Percentiles rank a stretch among this genome's conserved stretches.
Conservation (phyloP, 2,329 filamentous ascomycete genomes). For the Epichloe scottii region DNA sequence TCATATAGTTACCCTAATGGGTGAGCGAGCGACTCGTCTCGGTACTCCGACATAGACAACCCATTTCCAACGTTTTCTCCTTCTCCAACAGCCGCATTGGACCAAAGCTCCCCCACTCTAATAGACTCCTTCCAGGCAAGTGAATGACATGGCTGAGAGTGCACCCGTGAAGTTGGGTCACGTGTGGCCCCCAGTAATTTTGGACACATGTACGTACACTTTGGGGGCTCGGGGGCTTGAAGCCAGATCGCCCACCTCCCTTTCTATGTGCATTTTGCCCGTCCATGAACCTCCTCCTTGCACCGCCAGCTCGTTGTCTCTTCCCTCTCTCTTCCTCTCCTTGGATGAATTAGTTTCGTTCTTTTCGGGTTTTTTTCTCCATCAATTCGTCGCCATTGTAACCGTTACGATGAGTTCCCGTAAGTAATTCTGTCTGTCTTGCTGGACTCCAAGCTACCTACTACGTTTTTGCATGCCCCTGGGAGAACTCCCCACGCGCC, state of each 20-base stretch:
- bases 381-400: constrained; percentile 12
- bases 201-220: constrained; percentile 32
- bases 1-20: too few species aligned
- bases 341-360: constrained; percentile 29
- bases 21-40: too few species aligned
- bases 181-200: constrained; percentile 23
- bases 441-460: constrained; percentile 7
- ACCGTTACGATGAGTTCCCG: constrained; percentile 41
- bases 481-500: not conserved
- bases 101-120: too few species aligned
- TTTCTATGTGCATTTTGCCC: constrained; percentile 21
- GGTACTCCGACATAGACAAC: too few species aligned
- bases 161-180: constrained; percentile 14
- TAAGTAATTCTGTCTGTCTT: constrained; percentile 26
- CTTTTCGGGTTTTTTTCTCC: constrained; percentile 19
- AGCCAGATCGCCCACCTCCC: constrained; percentile 31
- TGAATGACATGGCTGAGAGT: not conserved
- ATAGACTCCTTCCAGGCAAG: too few species aligned
- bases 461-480: not conserved
- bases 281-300: constrained; percentile 15
- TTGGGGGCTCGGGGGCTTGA: constrained; percentile 19
- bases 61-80: too few species aligned
- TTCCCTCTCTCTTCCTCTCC: constrained; percentile 18
- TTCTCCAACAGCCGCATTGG: too few species aligned
- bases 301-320: constrained; percentile 23